Base-by-base conservation (phyloP, 352 stramenopile species). In the Phytophthora multivora region DNA sequence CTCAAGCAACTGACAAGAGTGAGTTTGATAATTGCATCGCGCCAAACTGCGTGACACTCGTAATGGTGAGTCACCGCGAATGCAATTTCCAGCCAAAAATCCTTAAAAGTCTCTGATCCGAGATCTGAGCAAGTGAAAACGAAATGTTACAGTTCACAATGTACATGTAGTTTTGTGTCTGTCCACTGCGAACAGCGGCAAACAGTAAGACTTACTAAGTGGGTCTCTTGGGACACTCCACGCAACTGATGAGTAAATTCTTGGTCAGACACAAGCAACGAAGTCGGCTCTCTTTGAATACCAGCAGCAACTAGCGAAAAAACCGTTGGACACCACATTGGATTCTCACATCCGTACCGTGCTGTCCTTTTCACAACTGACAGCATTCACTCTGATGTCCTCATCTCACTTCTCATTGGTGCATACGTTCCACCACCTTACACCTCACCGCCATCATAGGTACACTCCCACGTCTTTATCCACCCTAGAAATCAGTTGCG, bases 401-500 rank as follows among this genome's bases (percentile, higher is more conserved):
- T 23, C 21, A 23, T 15, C 23, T 19, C 6, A 8, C 26, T 47
- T 54, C 11, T 5, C 2, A 67, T 63, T 67, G 51, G 59, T 28
- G 11, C 8, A 18, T 10, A 30, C 10, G 1, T 39, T n/a, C 10
- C 26, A 7, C n/a, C 15, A 16, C 30, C 8, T 5, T 40, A 36
- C 43, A 43, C 40, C 50, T 26, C 11, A 23, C n/a, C 12, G 15
- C 18, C n/a, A 30, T 49, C 31, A 67, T 67, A 47, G 59, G 59
- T 68, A 63, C 59, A 67, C 26, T 41, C 26, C 21, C 58, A 25
- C 7, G 25, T 52, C 42, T 56, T 23, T 63, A 23, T 30, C n/a
- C 13, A 1, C 31, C 8, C 23, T 18, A 43, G 19, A 65, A 69
- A 69, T 69, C 61, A 66, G 61, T 65, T 50, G 30, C 2, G 11